Conservation (phyloP, 2,329 filamentous ascomycete species). For the Tolypocladium cylindrosporum region DNA sequence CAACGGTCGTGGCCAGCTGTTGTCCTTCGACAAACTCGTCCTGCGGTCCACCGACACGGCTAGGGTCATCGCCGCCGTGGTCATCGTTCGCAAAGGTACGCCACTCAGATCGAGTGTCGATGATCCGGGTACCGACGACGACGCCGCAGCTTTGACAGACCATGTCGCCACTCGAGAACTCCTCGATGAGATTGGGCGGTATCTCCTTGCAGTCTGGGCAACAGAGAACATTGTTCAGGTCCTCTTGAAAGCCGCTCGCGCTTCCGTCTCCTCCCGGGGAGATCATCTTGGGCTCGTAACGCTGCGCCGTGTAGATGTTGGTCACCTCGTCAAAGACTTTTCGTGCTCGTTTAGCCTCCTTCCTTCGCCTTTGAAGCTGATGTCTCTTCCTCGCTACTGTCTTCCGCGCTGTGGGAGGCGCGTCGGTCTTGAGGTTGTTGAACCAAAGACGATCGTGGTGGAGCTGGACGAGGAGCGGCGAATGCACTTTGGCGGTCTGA, state of each 20-base stretch:
- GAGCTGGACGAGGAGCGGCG: conserved; percentile 56
- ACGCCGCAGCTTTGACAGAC: conserved; percentile 88
- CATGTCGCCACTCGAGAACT: conserved; percentile 85
- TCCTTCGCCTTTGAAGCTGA: conserved; percentile 21
- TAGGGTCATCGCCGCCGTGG: conserved; percentile 90
- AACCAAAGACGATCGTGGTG: conserved; percentile 32
- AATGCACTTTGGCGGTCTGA: conserved; percentile 56
- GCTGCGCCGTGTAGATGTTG: conserved; percentile 33
- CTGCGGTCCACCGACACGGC: conserved; percentile 89
- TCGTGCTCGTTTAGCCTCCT: conserved; percentile 23
- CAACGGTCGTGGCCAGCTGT: conserved; percentile 81
- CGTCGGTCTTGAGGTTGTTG: conserved; percentile 12
- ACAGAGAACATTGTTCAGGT: conserved; percentile 75
- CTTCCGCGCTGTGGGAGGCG: conserved; percentile 8
- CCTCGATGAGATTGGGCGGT: conserved; percentile 88
- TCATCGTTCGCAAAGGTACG: conserved; percentile 98
- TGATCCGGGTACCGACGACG: conserved; percentile 81
- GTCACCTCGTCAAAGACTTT: conserved; percentile 28
- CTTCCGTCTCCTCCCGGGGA: conserved; percentile 22
- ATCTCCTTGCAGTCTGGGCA: conserved; percentile 87
- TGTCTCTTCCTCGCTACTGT: conserved; percentile 21
- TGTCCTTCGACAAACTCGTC: conserved; percentile 86
- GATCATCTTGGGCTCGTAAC: conserved; percentile 37
- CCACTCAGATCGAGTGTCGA: conserved; percentile 96
- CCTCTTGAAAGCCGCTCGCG: conserved; percentile 55